Evolutionary conservation across 1,284 basidiomycete genomes (phyloP).

Genomic region (Kwoniella shivajii): DNA sequence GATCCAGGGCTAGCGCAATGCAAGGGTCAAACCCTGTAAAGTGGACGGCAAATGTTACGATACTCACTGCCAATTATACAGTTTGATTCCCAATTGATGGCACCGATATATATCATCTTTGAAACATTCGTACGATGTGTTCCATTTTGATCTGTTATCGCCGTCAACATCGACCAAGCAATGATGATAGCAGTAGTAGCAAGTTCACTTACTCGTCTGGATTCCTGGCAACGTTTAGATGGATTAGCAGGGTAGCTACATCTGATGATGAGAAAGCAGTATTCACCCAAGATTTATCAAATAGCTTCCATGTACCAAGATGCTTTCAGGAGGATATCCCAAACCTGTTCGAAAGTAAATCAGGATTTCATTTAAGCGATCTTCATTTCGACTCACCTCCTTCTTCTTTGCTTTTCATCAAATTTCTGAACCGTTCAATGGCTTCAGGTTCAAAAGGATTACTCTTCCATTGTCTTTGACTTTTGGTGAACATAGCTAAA

Average conservation of each 20-base stretch:
- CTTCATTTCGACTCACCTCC: slow-evolving; percentile 35
- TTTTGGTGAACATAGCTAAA: slow-evolving; percentile 81
- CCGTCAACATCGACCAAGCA: background rate
- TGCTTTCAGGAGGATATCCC: slow-evolving; percentile 62
- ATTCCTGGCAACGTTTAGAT: slow-evolving; percentile 54
- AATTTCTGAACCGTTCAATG: slow-evolving; percentile 19
- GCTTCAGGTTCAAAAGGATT: slow-evolving; percentile 53
- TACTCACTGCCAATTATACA: slow-evolving; percentile 84
- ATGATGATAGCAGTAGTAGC: background rate
- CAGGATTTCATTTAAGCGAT: background rate
- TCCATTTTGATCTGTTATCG: slow-evolving; percentile 65
- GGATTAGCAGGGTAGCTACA: slow-evolving; percentile 8
- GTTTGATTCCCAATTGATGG: slow-evolving; percentile 69
- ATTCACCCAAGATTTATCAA: slow-evolving; percentile 71
- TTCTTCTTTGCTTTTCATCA: slow-evolving; percentile 56
- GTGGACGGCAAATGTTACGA: background rate
- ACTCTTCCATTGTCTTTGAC: slow-evolving; percentile 76
- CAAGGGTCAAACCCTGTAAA: background rate
- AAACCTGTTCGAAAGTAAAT: slow-evolving; percentile 47
- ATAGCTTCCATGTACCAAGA: slow-evolving; percentile 82
- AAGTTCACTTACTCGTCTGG: slow-evolving; percentile 64
- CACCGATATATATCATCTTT: slow-evolving; percentile 80
- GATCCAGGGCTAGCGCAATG: slow-evolving; percentile 69
- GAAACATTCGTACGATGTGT: slow-evolving; percentile 78
- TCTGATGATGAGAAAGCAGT: background rate